Percentiles rank a stretch among this genome's conserved stretches.
Conservation (phyloP, 2,329 filamentous ascomycete species). For the Colletotrichum tamarilloi region DNA sequence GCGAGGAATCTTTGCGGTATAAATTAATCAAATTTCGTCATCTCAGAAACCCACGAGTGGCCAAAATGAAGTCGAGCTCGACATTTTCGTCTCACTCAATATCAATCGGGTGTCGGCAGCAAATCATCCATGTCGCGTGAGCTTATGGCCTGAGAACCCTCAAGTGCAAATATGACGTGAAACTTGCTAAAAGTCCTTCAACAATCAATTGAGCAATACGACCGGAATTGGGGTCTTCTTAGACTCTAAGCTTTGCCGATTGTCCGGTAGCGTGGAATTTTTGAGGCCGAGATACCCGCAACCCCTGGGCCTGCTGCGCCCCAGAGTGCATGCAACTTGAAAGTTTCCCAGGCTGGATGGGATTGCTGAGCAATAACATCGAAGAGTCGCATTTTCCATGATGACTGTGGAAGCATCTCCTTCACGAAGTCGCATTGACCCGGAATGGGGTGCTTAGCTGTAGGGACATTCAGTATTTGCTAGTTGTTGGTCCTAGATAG, state of each 20-base stretch:
- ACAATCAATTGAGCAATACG: neutral
- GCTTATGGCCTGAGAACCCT: neutral
- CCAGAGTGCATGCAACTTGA: neutral
- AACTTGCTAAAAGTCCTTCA: neutral
- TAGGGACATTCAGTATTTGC: neutral
- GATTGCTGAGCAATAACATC: neutral
- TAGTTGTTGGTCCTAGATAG: neutral
- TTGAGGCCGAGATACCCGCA: neutral
- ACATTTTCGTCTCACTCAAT: neutral
- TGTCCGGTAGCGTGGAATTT: neutral
- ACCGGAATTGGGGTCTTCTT: neutral
- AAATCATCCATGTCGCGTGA: neutral
- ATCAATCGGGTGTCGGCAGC: neutral
- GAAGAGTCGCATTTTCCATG: neutral
- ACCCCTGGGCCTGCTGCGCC: neutral
- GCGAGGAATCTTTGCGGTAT: no score
- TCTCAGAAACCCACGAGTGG: no score
- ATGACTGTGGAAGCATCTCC: neutral
- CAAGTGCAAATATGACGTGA: neutral
- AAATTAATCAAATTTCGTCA: no score
- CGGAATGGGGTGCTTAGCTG: no score
- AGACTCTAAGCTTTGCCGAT: neutral
- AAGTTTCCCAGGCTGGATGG: neutral
- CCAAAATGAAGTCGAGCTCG: slow-evolving; percentile 22
- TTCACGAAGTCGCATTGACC: no score